Base-by-base conservation (phyloP, 2,329 filamentous ascomycete genomes). In the Aspergillus bombycis region DNA sequence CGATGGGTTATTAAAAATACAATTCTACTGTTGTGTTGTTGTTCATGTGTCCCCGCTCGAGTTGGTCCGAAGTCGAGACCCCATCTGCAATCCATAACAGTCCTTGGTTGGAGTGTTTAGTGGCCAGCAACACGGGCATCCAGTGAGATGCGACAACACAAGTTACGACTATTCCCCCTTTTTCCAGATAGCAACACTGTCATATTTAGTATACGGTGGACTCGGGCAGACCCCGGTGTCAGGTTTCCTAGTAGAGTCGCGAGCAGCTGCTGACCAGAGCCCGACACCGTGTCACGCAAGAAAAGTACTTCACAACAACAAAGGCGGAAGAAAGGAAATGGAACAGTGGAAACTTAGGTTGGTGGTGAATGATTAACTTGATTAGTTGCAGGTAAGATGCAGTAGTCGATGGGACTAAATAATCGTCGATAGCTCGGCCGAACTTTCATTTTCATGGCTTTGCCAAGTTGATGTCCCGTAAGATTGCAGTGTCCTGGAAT, bases 371-470 rank as follows among this genome's bases (percentile, higher is more conserved):
- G 62, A 64, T 61, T 62, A 50, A 61, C 62, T 58, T 38, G 41
- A 56, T 62, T 62, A 64, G 62, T 28, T 58, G 62, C 62, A 64
- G 45, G 46, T 38, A 55, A 60, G 61, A 34, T 58, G 59, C 61
- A 66, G 48, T 62, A 66, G 60, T 53, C 36, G 36, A 54, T 45
- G 58, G 61, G 53, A 62, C 63, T 63, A 65, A 60, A 23, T 23
- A 52, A 50, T 60, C 26, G 62, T 53, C 30, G 57, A 46, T 63
- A 50, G 60, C 60, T 60, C 46, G 65, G 57, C 59, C 56, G 58
- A 59, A 61, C 55, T 60, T 50, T 57, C 34, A 61, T 36, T 60
- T 45, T 48, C 34, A 61, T 26, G 14, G 30, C 30, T 38, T 54
- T 54, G 30, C 50, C 50, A 54, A 54, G 50, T 54, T 54, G 32